These are phyloP conservation scores for Erodium moschatum DNA, from an alignment of 441 rosid species.

Conservation along the genomic window DNA sequence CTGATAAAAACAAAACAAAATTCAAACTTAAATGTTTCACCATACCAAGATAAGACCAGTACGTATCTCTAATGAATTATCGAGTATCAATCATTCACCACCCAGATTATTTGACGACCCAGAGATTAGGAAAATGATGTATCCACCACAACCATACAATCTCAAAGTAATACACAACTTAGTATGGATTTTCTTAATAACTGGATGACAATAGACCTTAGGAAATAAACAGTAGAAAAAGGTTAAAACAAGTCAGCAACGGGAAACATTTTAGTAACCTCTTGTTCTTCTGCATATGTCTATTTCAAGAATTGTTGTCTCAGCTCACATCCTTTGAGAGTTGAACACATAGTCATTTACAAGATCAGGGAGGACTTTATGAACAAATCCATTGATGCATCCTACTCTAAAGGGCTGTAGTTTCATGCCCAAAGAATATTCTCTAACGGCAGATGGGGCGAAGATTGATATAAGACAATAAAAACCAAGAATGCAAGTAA, in stretches of 20 bases:
- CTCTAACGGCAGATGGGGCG: no score
- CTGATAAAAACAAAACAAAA: no score
- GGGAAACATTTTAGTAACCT: background rate
- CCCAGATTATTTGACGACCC: background rate
- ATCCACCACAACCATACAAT: background rate
- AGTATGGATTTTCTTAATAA: background rate
- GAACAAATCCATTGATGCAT: no score
- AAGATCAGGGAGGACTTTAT: no score
- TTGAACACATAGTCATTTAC: no score
- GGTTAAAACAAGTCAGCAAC: background rate
- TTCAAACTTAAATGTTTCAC: background rate
- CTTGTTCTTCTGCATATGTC: slow-evolving; percentile 3
- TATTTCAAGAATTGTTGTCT: background rate
- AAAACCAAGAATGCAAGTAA: no score
- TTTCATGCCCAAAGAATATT: no score
- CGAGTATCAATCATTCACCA: background rate
- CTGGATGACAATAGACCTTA: background rate
- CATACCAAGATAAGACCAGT: background rate
- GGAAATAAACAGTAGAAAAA: background rate
- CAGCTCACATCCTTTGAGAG: background rate
- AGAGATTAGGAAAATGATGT: background rate
- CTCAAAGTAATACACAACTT: background rate
- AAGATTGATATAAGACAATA: no score
- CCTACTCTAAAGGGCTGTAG: no score
- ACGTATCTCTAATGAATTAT: background rate